Conservation (phyloP, 1,284 basidiomycete genomes). For the Boletus hoseneyae region DNA sequence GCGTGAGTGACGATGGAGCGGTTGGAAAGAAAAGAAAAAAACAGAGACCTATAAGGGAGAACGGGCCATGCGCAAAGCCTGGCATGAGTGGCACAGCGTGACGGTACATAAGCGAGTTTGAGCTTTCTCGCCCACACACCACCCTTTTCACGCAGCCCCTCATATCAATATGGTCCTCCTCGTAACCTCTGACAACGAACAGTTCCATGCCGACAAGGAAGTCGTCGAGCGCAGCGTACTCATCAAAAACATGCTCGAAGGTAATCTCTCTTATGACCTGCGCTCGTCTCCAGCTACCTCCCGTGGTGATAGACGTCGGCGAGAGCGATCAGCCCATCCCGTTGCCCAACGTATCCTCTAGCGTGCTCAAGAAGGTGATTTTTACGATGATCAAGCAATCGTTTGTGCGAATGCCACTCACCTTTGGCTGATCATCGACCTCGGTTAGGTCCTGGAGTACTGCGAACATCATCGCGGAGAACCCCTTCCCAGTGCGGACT, state of each 20-base stretch:
- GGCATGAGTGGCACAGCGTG: slow-evolving; percentile 24
- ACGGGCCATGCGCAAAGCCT: slow-evolving; percentile 39
- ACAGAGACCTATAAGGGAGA: slow-evolving; percentile 46
- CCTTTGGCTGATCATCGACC: slow-evolving; percentile 5
- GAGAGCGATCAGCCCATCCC: slow-evolving; percentile 93
- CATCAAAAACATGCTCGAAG: slow-evolving; percentile 99
- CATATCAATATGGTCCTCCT: slow-evolving; percentile 65
- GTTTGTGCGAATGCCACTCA: background rate
- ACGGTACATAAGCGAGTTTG: slow-evolving; percentile 3
- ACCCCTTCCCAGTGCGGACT: slow-evolving; percentile 85
- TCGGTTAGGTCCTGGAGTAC: slow-evolving; percentile 88
- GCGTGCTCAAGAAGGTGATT: slow-evolving; percentile 91
- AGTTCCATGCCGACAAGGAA: slow-evolving; percentile 91
- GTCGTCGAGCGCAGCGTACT: slow-evolving; percentile 94
- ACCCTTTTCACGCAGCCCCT: slow-evolving; percentile 3
- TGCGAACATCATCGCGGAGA: slow-evolving; percentile 99
- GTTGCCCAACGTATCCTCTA: slow-evolving; percentile 94
- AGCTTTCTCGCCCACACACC: slow-evolving; percentile 4
- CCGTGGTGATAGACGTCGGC: slow-evolving; percentile 71
- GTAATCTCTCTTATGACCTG: slow-evolving; percentile 42
- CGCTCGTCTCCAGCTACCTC: slow-evolving; percentile 13
- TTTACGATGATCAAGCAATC: slow-evolving; percentile 7
- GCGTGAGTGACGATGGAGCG: slow-evolving; percentile 5
- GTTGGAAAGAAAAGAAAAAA: background rate
- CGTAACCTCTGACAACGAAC: slow-evolving; percentile 93